Base-by-base conservation (phyloP, 306 rosid species). In the Dryas drummondii region DNA sequence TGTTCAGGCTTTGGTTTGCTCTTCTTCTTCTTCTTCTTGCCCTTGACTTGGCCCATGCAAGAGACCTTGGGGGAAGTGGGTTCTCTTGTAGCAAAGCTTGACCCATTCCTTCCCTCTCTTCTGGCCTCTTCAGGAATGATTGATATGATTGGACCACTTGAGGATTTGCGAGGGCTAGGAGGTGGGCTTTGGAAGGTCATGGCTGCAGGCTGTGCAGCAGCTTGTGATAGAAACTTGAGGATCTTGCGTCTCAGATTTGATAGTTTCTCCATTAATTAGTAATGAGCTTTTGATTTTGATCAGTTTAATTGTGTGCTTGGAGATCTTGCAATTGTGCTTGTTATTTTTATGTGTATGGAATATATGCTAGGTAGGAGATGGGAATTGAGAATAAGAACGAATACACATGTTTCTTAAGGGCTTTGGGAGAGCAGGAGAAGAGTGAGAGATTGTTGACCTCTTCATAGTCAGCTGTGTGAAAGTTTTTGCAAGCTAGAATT, bases 31-130 rank as follows among this genome's bases (percentile, higher is more conserved):
- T 60, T 79, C 60, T 82, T 82, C 63, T 74, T 82, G 72, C 59
- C 2, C 52, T 77, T 53, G n/a, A 90, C 87, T n/a, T 84, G 85
- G 3, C 90, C 92, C 53, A 87, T 84, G 82, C 92, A 90, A 3
- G 96, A 82, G 16, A 90, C 92, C 76, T 84, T 86, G 0, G 92
- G 92, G 4, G 92, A 90, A 0, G 84, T 17, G 4, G 92, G 96
- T 26, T 90, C 90, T 67, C 42, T 68, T 0, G 84, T 50, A 47
- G 81, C 74, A 40, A 90, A 86, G 47, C 80, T 76, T 1, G 58
- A 40, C 6, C 79, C 86, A 40, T 56, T 68, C 58, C 4, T 79
- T 11, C 62, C 66, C 73, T 76, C 82, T 71, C 88, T 82, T 77
- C 90, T 76, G 46, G 83, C 83, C 82, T 90, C 90, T n/a, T 46